Percentiles rank a stretch among this genome's conserved stretches.
phyloP scores from a whole-genome alignment of 495 filamentous ascomycete genomes.

The Neurospora sp. region DNA sequence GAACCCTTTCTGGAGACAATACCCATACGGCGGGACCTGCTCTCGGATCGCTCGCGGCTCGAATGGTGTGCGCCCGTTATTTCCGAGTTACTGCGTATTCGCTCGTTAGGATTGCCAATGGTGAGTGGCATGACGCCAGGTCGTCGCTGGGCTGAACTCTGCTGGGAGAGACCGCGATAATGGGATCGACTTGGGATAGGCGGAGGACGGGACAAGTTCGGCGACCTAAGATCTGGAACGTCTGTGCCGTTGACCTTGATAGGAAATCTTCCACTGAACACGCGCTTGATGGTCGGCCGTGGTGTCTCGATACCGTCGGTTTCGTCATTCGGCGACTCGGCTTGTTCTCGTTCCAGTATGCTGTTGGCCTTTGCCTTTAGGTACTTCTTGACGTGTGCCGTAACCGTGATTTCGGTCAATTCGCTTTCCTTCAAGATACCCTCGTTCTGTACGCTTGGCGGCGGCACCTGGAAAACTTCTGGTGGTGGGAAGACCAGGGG shows the following conservation, averaged over 20 bases:
- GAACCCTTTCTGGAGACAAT: conserved; percentile 66
- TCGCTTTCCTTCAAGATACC: conserved; percentile 38
- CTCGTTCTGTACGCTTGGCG: conserved; percentile 34
- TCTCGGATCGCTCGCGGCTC: conserved; percentile 40
- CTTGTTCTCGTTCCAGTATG: conserved; percentile 40
- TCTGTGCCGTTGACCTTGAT: conserved; percentile 62
- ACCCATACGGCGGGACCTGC: conserved; percentile 65
- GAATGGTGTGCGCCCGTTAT: conserved; percentile 47
- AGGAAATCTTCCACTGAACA: conserved; percentile 71
- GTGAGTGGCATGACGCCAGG: conserved; percentile 60
- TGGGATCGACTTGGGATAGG: conserved; percentile 70
- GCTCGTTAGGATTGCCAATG: conserved; percentile 62
- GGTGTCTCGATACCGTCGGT: conserved; percentile 65
- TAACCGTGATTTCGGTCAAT: conserved; percentile 54
- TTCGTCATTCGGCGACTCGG: conserved; percentile 55
- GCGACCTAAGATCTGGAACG: conserved; percentile 49
- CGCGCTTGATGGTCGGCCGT: conserved; percentile 58
- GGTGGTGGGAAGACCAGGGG: conserved; percentile 61
- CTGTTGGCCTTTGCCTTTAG: conserved; percentile 48
- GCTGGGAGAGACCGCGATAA: conserved; percentile 66
- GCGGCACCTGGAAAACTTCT: conserved; percentile 42
- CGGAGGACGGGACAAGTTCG: conserved; percentile 55
- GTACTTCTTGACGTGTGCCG: conserved; percentile 66
- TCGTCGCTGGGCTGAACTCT: conserved; percentile 51
- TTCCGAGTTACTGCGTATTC: conserved; percentile 84